Base-by-base conservation (phyloP, 208 protist species). In the Acanthamoeba castellanii region DNA sequence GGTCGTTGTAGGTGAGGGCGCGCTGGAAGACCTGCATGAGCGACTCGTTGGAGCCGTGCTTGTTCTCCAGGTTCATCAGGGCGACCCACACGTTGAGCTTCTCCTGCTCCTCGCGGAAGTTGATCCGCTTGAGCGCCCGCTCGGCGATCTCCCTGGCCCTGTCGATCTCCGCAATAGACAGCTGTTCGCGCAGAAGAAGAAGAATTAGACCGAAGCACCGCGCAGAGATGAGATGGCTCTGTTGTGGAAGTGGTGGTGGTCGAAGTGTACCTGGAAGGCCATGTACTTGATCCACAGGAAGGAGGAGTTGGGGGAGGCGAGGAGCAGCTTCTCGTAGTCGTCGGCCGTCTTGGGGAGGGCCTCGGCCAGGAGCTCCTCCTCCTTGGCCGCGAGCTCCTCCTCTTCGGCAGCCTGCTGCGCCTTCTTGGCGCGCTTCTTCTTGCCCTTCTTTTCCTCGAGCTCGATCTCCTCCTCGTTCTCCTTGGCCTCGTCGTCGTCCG, bases 271-370 rank as follows among this genome's bases (percentile, higher is more conserved):
- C 68, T 97, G 96, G 82, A 97, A 97, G 1, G 97, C 94, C 96
- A 98, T 98, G 91, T 97, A 98, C 61, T 97, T 47, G 55, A 98
- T 96, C 98, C 98, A 98, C 45, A 98, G 18, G 81, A 96, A 98
- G 22, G 97, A 98, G 5, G 45, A 95, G 94, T 96, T 93, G 20
- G 96, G 98, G 59, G 94, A 95, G 59, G 64, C 95, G 0, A 98
- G n/a, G 37, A 98, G 68, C 30, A 98, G 92, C 59, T 97, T 94
- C 87, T 99, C 98, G 92, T 97, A 98, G 92, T 98, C 98, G 47
- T 97, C 95, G 52, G 96, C 95, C 42, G 91, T 96, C 72, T 96
- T 68, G 52, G 97, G 96, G 22, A 81, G 82, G 13, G 74, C 57
- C 16, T 94, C 95, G 11, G 72, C 72, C 11, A 88, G 25, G 9